phyloP scores from a whole-genome alignment of 139 green algal species.

The Chlamydomonas sphaeroides region DNA sequence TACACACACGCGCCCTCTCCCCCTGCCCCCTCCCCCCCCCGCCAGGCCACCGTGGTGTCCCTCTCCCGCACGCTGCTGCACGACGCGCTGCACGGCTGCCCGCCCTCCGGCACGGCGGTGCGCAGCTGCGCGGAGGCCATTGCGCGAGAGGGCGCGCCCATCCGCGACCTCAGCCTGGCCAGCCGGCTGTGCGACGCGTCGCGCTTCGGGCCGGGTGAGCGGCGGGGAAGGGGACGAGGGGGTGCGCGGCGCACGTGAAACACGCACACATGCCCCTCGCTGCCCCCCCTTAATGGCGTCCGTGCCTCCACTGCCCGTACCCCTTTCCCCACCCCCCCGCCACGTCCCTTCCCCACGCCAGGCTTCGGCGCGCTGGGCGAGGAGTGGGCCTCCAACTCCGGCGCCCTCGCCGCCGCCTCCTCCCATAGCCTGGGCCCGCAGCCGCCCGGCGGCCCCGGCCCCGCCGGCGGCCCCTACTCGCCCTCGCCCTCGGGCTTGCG shows the following conservation, averaged over 20 bases:
- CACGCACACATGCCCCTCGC: too few species aligned
- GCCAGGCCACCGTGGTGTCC: slow-evolving; percentile 23
- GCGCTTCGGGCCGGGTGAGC: too few species aligned
- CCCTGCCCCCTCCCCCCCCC: neutral
- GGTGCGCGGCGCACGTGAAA: too few species aligned
- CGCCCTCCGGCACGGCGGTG: slow-evolving; percentile 14
- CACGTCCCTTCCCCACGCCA: too few species aligned
- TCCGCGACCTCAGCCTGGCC: slow-evolving; percentile 22
- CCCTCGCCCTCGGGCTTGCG: slow-evolving; percentile 2
- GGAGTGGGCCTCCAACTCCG: slow-evolving; percentile 6
- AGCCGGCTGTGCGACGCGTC: neutral
- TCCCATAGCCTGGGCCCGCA: too few species aligned
- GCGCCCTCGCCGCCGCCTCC: neutral
- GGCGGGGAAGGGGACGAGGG: too few species aligned
- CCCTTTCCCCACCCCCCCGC: neutral
- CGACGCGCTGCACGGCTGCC: neutral
- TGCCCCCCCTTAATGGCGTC: too few species aligned
- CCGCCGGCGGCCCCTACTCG: neutral
- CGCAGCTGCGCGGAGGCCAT: slow-evolving; percentile 12
- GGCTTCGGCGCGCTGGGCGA: too few species aligned
- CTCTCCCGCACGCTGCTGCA: slow-evolving; percentile 16
- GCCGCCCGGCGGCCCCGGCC: neutral
- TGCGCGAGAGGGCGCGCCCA: slow-evolving; percentile 6
- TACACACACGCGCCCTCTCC: too few species aligned
- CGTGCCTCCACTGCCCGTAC: too few species aligned